These are phyloP conservation scores for Camptophora hylomeconis DNA, from an alignment of 2,329 filamentous ascomycete genomes.

Conservation along the genomic window DNA sequence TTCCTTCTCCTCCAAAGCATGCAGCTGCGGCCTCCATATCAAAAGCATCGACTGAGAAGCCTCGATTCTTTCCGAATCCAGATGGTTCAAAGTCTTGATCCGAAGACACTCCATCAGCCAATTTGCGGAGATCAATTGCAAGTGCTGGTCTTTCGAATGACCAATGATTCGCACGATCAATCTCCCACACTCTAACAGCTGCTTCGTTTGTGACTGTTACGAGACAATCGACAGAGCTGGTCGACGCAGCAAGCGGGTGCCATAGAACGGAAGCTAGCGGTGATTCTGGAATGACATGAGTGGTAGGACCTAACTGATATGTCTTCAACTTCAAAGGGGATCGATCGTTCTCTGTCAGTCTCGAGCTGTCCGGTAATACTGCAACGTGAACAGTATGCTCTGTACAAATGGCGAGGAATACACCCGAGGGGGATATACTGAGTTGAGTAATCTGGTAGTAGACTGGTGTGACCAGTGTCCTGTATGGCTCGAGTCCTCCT, in stretches of 20 bases:
- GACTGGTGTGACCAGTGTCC: slow-evolving; percentile 62
- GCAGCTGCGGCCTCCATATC: slow-evolving; percentile 92
- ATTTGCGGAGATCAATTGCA: slow-evolving; percentile 75
- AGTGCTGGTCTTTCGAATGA: slow-evolving; percentile 75
- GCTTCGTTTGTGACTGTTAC: slow-evolving; percentile 84
- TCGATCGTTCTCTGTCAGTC: slow-evolving; percentile 56
- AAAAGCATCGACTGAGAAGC: slow-evolving; percentile 76
- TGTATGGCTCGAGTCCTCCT: slow-evolving; percentile 26
- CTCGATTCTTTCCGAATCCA: slow-evolving; percentile 58
- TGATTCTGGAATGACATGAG: slow-evolving; percentile 75
- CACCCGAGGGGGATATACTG: slow-evolving; percentile 65
- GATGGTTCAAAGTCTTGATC: slow-evolving; percentile 76
- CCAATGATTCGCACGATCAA: slow-evolving; percentile 71
- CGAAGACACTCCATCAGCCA: slow-evolving; percentile 68
- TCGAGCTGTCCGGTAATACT: slow-evolving; percentile 66
- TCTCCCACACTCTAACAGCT: slow-evolving; percentile 78
- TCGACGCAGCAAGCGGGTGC: slow-evolving; percentile 72
- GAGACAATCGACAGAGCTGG: slow-evolving; percentile 56
- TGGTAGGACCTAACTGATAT: slow-evolving; percentile 83
- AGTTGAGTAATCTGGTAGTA: slow-evolving; percentile 77
- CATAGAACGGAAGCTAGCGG: slow-evolving; percentile 71
- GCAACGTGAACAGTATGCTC: slow-evolving; percentile 79
- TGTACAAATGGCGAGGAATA: slow-evolving; percentile 70
- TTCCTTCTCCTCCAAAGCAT: slow-evolving; percentile 64
- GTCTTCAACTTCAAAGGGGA: slow-evolving; percentile 66